Conservation (phyloP, 2,329 filamentous ascomycete species). For the Beauveria sp. region DNA sequence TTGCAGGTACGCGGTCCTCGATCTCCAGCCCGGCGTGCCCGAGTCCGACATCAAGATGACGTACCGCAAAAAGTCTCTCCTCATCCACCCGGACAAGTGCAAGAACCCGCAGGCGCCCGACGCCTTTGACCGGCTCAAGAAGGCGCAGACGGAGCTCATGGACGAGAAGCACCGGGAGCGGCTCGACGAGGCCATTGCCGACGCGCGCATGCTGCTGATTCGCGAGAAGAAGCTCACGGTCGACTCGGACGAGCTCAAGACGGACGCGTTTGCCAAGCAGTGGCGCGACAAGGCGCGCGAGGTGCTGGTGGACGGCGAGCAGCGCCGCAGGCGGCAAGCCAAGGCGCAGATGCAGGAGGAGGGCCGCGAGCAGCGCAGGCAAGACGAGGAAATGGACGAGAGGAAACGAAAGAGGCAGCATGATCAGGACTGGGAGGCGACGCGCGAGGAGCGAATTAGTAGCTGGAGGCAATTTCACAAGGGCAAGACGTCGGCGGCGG, state of each 20-base stretch:
- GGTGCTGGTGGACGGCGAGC: constrained; percentile 89
- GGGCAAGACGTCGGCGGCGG: constrained; percentile 40
- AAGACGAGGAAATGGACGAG: constrained; percentile 75
- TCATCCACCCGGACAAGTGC: constrained; percentile 98
- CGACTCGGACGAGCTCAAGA: constrained; percentile 80
- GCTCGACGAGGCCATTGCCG: constrained; percentile 91
- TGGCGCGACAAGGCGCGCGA: constrained; percentile 88
- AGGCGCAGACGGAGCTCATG: constrained; percentile 83
- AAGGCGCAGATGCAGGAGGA: constrained; percentile 97
- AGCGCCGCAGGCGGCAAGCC: constrained; percentile 72
- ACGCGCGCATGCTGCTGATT: constrained; percentile 90
- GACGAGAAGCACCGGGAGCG: constrained; percentile 85
- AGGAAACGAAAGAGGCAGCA: constrained; percentile 83
- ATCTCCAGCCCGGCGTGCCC: constrained; percentile 88
- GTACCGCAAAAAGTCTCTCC: constrained; percentile 96
- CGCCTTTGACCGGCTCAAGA: constrained; percentile 93
- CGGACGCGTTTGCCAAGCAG: constrained; percentile 70
- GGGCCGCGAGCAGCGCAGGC: constrained; percentile 76
- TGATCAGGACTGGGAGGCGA: constrained; percentile 92
- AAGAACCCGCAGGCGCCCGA: constrained; percentile 84
- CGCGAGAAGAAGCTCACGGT: constrained; percentile 89
- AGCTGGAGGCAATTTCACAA: constrained; percentile 94
- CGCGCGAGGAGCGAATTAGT: constrained; percentile 80
- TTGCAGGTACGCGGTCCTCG: constrained; percentile 78
- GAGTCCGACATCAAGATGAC: constrained; percentile 92